Conservation (phyloP, 495 filamentous ascomycete species). For the Tuber calosporum region DNA sequence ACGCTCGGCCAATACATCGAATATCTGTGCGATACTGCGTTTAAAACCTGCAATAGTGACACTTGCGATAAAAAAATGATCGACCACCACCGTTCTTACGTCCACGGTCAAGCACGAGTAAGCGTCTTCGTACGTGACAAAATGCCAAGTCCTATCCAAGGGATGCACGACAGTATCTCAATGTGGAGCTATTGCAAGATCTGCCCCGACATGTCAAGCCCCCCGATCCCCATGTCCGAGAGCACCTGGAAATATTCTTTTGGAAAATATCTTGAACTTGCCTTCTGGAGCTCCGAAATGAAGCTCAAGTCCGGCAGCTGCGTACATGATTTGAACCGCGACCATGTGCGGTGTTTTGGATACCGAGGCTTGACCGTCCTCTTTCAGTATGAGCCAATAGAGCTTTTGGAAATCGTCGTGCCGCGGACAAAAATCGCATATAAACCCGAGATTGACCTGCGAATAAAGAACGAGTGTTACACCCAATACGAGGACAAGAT, state of each 20-base stretch:
- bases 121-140: slow-evolving; percentile 73
- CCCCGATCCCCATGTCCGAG: slow-evolving; percentile 85
- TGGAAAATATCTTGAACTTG: slow-evolving; percentile 92
- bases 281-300: slow-evolving; percentile 85
- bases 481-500: slow-evolving; percentile 68
- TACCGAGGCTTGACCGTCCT: slow-evolving; percentile 75
- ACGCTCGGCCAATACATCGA: slow-evolving; percentile 95
- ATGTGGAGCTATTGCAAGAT: slow-evolving; percentile 98
- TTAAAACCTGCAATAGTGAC: slow-evolving; percentile 67
- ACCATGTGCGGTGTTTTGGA: slow-evolving; percentile 88
- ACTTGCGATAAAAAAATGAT: slow-evolving; percentile 83
- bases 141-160: slow-evolving; percentile 60
- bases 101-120: slow-evolving; percentile 89
- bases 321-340: slow-evolving; percentile 82
- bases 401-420: slow-evolving; percentile 91
- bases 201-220: slow-evolving; percentile 74
- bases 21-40: slow-evolving; percentile 69
- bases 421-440: slow-evolving; percentile 84
- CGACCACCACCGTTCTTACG: slow-evolving; percentile 93
- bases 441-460: slow-evolving; percentile 91
- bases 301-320: slow-evolving; percentile 75
- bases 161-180: slow-evolving; percentile 69
- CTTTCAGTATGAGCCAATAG: slow-evolving; percentile 85
- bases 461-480: slow-evolving; percentile 86
- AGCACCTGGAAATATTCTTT: slow-evolving; percentile 98